Evolutionary conservation across 495 filamentous ascomycete genomes (phyloP), one percentile per base, ranked within the genome.

Genomic region (Aspergillus baeticus): DNA sequence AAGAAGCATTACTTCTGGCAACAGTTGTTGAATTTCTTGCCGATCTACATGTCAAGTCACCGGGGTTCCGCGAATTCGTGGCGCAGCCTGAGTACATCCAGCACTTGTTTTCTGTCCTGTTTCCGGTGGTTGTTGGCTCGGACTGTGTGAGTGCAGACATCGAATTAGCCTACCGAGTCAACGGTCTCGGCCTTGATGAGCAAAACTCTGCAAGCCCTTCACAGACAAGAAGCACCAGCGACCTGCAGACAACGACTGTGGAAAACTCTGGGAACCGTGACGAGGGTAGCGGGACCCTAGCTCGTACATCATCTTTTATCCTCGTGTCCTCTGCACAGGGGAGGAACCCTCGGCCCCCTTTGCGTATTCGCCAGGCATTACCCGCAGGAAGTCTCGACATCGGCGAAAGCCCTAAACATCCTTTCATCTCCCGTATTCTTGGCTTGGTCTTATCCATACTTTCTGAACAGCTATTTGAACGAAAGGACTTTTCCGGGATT

Each of bases 401-500:
- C 72, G 47, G 70, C 69, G 21, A 68, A 74, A 26, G 79, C 78
- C 67, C 82, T 14, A 85, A 84, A 21, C 86, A 91, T 67, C 78
- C 81, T 13, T 73, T 96, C 33, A 82, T 94, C 6, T 87, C 92
- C 54, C 83, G 82, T 22, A 71, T 96, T 5, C 66, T 95, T 8
- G 87, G 89, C 58, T 74, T 96, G 23, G 82, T 88, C 13, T 77
- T 93, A 43, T 81, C 77, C 13, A 84, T 96, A 1, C 96, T 96
- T 63, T 72, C 86, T 38, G 91, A 96, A 64, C 89, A 96, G 57
- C 69, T 98, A 1, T 77, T 96, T 37, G 78, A 81, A 33, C 84
- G 89, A 31, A 93, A 96, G 68, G 92, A 98, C 23, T 98, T 97
- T 63, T 78, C 88, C 2, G 93, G 95, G 2, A 87, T 98, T 49